Percentiles rank a stretch among this genome's conserved stretches.
Evolutionary conservation across 2,329 filamentous ascomycete species (phyloP).

Genomic region (Venturia pyrina): DNA sequence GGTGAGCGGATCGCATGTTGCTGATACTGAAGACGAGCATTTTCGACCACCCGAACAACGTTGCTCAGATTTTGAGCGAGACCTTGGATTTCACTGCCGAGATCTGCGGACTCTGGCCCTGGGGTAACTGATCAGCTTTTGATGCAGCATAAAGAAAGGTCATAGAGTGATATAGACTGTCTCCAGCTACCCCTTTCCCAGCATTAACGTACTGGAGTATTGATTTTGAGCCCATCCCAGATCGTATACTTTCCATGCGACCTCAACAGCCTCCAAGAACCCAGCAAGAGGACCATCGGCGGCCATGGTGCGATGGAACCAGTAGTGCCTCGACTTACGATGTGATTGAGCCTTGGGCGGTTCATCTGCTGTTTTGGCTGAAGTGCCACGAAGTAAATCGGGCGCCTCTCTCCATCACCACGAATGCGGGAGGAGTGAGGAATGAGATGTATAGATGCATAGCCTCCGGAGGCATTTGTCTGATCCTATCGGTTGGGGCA

Average conservation of each 20-base stretch:
- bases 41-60: background rate
- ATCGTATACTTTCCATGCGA: background rate
- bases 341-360: too few relatives aligned
- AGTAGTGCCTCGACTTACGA: too few relatives aligned
- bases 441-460: background rate
- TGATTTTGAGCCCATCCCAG: background rate
- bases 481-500: background rate
- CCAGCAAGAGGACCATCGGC: background rate
- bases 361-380: too few relatives aligned
- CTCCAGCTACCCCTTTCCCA: background rate
- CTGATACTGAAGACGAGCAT: background rate
- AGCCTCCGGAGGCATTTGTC: background rate
- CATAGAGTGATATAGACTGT: background rate
- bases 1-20: background rate
- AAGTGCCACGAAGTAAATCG: too few relatives aligned
- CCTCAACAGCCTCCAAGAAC: background rate
- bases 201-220: background rate
- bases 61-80: background rate
- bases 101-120: background rate
- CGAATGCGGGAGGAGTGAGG: background rate
- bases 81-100: background rate
- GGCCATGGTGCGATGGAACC: background rate
- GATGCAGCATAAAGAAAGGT: background rate
- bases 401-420: background rate
- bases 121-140: background rate